These are phyloP conservation scores for Cladophialophora immunda DNA, from an alignment of 2,329 filamentous ascomycete species.

Conservation along the genomic window DNA sequence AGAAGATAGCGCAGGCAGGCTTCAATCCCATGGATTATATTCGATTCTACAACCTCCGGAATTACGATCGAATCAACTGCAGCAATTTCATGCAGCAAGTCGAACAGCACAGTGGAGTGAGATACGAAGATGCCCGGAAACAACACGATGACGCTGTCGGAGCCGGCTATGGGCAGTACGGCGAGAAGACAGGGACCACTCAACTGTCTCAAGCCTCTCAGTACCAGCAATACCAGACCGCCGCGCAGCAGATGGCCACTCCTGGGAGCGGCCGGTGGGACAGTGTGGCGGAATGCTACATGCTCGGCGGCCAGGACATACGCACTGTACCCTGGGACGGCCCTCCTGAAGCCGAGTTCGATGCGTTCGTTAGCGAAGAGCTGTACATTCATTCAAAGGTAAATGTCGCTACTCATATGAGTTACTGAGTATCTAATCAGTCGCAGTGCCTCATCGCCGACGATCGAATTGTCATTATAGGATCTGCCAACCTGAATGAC, in stretches of 20 bases:
- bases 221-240: conserved; percentile 77
- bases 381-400: conserved; percentile 68
- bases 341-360: conserved; percentile 63
- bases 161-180: conserved; percentile 53
- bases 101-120: conserved; percentile 54
- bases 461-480: conserved; percentile 84
- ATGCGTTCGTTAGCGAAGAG: conserved; percentile 70
- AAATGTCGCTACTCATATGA: conserved; percentile 34
- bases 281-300: conserved; percentile 80
- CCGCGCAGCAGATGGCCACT: conserved; percentile 63
- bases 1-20: conserved; percentile 70
- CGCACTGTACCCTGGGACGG: conserved; percentile 68
- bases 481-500: conserved; percentile 91
- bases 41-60: conserved; percentile 84
- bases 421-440: conserved; percentile 33
- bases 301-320: conserved; percentile 78
- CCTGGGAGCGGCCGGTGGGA: conserved; percentile 71
- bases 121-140: conserved; percentile 55
- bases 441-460: conserved; percentile 76
- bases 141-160: conserved; percentile 59
- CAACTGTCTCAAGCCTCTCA: conserved; percentile 40
- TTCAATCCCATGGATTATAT: conserved; percentile 78
- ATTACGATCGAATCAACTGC: conserved; percentile 81
- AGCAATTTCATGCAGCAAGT: conserved; percentile 47
- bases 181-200: conserved; percentile 40